Base-by-base conservation (phyloP, 306 rosid species). In the Erythrophleum fordii region DNA sequence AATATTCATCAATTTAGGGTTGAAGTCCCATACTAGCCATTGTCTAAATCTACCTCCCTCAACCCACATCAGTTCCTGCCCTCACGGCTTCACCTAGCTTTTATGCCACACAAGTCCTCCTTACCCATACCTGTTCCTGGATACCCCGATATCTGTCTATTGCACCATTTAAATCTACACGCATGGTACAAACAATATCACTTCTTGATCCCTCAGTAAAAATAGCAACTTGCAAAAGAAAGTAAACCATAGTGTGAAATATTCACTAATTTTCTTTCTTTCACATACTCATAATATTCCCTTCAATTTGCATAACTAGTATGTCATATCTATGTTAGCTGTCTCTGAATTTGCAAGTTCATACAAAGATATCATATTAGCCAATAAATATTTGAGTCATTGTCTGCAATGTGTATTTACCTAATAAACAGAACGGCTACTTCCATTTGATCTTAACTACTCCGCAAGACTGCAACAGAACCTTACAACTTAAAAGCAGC, bases 11-110 rank as follows among this genome's bases (percentile, higher is more conserved):
- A 51, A 46, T 46, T 12, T 12, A 51, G 9, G 8, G 20, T 23
- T 42, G n/a, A 68, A 68, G 42, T 42, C 53, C 20, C 34, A 41
- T 44, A 13, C 37, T 8, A 69, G n/a, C 11, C 73, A 22, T 34
- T 6, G 17, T 41, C 9, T 42, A 42, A 69, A 42, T 69, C 73
- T 69, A 69, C 35, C 73, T 42, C 55, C n/a, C 73, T 44, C 55
- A 42, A 42, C 18, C 34, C 12, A 69, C 70, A 25, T 69, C 20
- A 42, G 0, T 20, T 42, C 35, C 37, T 23, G 55, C 52, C 52
- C 4, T 23, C n/a, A 41, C 20, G 48, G 16, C 48, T 6, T 46
- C 64, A 25, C 49, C 51, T 39, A 11, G 0, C 51, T 37, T 9
- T n/a, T 4, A 11, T 11, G 49, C 16, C 31, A 66, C 72, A 66